phyloP scores from a whole-genome alignment of 352 stramenopile species.

The Globisporangium viniferum region DNA sequence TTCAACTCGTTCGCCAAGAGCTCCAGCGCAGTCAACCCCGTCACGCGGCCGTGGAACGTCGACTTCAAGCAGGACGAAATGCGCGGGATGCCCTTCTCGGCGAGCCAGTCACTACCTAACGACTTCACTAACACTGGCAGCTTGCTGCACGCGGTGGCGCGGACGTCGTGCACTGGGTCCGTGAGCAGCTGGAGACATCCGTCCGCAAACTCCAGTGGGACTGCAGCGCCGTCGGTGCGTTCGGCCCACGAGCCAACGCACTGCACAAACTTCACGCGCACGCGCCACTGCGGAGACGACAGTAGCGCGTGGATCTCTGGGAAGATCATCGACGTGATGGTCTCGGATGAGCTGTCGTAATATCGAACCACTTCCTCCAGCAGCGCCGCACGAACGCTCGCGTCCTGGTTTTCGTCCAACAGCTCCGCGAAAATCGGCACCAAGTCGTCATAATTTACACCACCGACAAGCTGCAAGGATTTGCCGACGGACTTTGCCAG shows the following conservation, averaged over 20 bases:
- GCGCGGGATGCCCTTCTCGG: constrained; percentile 59
- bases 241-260: constrained; percentile 80
- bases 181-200: constrained; percentile 62
- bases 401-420: constrained; percentile 77
- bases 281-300: constrained; percentile 73
- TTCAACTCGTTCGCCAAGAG: constrained; percentile 57
- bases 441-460: constrained; percentile 74
- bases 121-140: constrained; percentile 62
- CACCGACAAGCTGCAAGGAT: constrained; percentile 63
- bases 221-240: constrained; percentile 47
- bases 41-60: constrained; percentile 74
- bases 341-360: constrained; percentile 64
- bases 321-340: constrained; percentile 66
- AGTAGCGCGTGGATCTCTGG: constrained; percentile 63
- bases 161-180: constrained; percentile 75
- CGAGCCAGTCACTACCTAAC: constrained; percentile 76
- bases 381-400: constrained; percentile 70
- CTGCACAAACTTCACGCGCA: constrained; percentile 85
- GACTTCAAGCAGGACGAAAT: constrained; percentile 62
- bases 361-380: constrained; percentile 81
- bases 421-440: constrained; percentile 83
- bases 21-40: constrained; percentile 67
- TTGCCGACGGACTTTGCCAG: constrained; percentile 76
- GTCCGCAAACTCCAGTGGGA: constrained; percentile 70
- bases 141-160: constrained; percentile 54